Evolutionary conservation across 805 yeast genomes (phyloP).

Genomic region (Candida boleticola): DNA sequence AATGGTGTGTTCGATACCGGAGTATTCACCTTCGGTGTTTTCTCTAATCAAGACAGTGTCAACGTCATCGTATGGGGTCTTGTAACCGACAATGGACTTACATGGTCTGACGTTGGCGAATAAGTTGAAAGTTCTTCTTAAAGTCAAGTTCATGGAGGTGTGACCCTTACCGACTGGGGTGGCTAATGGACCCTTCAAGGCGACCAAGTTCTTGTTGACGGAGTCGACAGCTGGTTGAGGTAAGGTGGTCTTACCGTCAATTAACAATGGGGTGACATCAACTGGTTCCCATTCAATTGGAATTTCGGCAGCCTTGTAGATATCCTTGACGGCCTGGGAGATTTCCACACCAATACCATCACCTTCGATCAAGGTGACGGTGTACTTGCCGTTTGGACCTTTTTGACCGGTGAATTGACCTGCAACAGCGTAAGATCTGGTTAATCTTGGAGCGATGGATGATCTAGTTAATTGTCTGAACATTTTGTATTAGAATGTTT

Average conservation of each 20-base stretch:
- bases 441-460: constrained; percentile 28
- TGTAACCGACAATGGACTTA: constrained; percentile 87
- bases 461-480: constrained; percentile 33
- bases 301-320: constrained; percentile 89
- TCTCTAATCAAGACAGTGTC: constrained; percentile 97
- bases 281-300: constrained; percentile 98
- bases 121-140: constrained; percentile 93
- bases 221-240: constrained; percentile 91
- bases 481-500: constrained; percentile 15
- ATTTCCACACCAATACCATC: constrained; percentile 98
- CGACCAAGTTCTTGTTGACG: constrained; percentile 89
- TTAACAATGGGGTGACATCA: constrained; percentile 90
- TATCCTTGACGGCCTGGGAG: constrained; percentile 88
- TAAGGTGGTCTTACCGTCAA: constrained; percentile 89
- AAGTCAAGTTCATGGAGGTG: constrained; percentile 92
- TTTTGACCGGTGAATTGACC: constrained; percentile 63
- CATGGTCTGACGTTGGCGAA: constrained; percentile 98
- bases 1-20: constrained; percentile 97
- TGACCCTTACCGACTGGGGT: constrained; percentile 99
- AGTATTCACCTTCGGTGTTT: constrained; percentile 99
- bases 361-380: constrained; percentile 96
- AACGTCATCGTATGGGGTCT: constrained; percentile 86
- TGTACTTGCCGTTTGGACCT: constrained; percentile 77
- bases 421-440: constrained; percentile 53
- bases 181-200: constrained; percentile 96